These are phyloP conservation scores for Magnusiomyces tetraspermus DNA, from an alignment of 1,139 yeast genomes.

Conservation along the genomic window DNA sequence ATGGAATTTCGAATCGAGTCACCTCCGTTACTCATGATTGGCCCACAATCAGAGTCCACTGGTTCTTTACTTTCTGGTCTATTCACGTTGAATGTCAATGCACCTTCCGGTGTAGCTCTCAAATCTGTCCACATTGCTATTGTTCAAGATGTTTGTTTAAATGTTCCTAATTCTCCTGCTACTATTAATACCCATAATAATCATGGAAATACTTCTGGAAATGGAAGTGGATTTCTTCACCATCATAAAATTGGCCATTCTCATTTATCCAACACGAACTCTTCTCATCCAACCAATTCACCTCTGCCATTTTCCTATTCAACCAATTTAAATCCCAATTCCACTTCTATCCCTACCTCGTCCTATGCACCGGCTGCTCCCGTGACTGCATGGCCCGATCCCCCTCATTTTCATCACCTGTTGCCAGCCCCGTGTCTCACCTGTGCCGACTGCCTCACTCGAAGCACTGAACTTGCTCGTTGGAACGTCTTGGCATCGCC, in stretches of 20 bases:
- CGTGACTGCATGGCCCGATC: neutral
- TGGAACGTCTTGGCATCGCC: constrained; percentile 74
- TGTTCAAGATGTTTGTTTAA: constrained; percentile 51
- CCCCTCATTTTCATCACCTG: neutral
- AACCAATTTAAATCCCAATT: too few relatives aligned
- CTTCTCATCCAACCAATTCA: too few relatives aligned
- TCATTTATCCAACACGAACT: too few relatives aligned
- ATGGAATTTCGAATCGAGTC: constrained; percentile 66
- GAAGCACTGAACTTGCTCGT: constrained; percentile 56
- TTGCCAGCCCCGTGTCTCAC: neutral
- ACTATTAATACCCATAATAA: too few relatives aligned
- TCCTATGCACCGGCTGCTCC: neutral
- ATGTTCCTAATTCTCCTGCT: too few relatives aligned
- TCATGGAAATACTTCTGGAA: too few relatives aligned
- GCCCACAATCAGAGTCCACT: constrained; percentile 64
- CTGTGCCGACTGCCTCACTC: constrained; percentile 38
- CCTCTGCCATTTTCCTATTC: too few relatives aligned
- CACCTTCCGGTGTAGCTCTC: constrained; percentile 32
- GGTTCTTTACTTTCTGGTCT: constrained; percentile 84
- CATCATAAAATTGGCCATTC: too few relatives aligned
- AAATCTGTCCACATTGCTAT: constrained; percentile 54
- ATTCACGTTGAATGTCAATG: constrained; percentile 30
- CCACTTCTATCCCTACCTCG: neutral
- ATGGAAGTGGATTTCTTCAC: too few relatives aligned
- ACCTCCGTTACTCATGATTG: constrained; percentile 84